phyloP scores from a whole-genome alignment of 768 basidiomycete species.

The Trametes coccinea region DNA sequence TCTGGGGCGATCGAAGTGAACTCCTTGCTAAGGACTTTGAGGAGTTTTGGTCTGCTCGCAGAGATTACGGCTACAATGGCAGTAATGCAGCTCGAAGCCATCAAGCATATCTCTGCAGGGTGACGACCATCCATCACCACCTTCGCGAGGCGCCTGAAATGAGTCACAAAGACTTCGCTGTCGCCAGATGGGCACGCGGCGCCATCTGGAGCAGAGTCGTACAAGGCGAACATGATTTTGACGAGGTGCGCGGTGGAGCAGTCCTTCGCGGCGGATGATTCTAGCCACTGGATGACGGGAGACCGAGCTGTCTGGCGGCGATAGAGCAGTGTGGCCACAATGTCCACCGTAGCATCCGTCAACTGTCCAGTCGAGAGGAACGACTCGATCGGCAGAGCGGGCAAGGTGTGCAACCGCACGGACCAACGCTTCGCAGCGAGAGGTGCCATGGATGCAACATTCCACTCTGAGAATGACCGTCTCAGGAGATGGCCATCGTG shows the following conservation, averaged over 20 bases:
- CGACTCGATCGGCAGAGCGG: neutral
- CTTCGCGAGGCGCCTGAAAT: slow-evolving; percentile 24
- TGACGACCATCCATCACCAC: slow-evolving; percentile 12
- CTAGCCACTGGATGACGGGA: slow-evolving; percentile 24
- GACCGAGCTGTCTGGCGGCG: slow-evolving; percentile 3
- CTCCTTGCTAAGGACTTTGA: slow-evolving; percentile 6
- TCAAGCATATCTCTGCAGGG: neutral
- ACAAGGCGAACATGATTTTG: slow-evolving; percentile 22
- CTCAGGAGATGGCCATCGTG: slow-evolving; percentile 29
- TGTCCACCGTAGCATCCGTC: slow-evolving; percentile 23
- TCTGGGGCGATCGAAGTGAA: neutral
- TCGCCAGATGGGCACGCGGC: neutral
- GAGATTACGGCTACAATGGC: neutral
- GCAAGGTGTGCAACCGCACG: neutral
- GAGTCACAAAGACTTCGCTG: slow-evolving; percentile 7
- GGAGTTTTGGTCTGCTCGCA: slow-evolving; percentile 2
- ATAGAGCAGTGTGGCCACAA: slow-evolving; percentile 26
- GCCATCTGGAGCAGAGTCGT: slow-evolving; percentile 1
- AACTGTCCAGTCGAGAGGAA: slow-evolving; percentile 3
- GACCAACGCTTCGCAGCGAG: slow-evolving; percentile 16
- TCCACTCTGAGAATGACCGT: slow-evolving; percentile 7
- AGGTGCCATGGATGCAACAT: neutral
- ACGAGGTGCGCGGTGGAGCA: slow-evolving; percentile 21
- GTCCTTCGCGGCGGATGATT: slow-evolving; percentile 11
- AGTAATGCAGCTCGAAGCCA: slow-evolving; percentile 1